These are phyloP conservation scores for Casuarina equisetifolia DNA, from an alignment of 306 rosid species.

Conservation along the genomic window DNA sequence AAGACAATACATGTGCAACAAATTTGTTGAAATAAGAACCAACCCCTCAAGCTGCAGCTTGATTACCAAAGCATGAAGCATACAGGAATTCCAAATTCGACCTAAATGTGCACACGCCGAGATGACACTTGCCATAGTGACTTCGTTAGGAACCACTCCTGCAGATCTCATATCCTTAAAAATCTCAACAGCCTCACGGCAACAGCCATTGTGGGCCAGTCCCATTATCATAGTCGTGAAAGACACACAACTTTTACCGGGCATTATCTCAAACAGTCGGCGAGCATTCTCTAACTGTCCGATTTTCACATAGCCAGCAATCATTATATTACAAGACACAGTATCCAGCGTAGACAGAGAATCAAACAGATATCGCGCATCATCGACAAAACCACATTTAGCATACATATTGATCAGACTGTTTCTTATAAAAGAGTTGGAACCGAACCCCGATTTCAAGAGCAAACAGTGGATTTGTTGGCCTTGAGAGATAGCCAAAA, in stretches of 20 bases:
- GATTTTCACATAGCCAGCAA: conserved; percentile 59
- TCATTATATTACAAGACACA: conserved; percentile 82
- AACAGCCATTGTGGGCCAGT: conserved; percentile 55
- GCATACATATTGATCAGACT: conserved; percentile 77
- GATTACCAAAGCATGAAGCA: conserved; percentile 65
- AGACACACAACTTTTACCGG: conserved; percentile 61
- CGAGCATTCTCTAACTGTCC: conserved; percentile 62
- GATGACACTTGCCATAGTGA: conserved; percentile 68
- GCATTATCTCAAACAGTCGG: conserved; percentile 69
- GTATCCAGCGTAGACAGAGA: conserved; percentile 46
- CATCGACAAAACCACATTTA: conserved; percentile 53
- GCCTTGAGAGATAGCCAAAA: conserved; percentile 47
- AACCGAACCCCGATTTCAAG: conserved; percentile 59
- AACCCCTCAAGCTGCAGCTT: conserved; percentile 48
- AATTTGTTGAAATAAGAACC: conserved; percentile 66
- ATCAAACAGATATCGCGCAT: conserved; percentile 52
- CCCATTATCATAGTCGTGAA: conserved; percentile 90
- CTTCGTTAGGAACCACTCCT: conserved; percentile 63
- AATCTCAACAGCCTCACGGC: conserved; percentile 61
- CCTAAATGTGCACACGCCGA: conserved; percentile 59
- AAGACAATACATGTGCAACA: conserved; percentile 76
- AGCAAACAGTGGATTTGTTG: conserved; percentile 63
- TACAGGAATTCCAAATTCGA: conserved; percentile 56
- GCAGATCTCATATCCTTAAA: conserved; percentile 66
- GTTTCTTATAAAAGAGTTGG: conserved; percentile 59